These are phyloP conservation scores for Albizia julibrissin DNA, from an alignment of 306 rosid species.

Conservation along the genomic window DNA sequence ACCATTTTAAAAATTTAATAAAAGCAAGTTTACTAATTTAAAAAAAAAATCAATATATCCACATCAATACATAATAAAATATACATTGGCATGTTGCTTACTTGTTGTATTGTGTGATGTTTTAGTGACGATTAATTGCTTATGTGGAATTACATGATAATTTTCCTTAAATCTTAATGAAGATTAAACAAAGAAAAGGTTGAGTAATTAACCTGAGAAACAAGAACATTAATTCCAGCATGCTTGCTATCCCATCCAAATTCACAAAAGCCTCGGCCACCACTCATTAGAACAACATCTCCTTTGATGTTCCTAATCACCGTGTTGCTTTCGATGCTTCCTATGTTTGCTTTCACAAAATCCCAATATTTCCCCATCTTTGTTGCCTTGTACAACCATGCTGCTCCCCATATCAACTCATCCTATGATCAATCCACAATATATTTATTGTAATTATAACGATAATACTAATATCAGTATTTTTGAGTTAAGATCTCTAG, in stretches of 20 bases:
- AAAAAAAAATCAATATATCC: background rate
- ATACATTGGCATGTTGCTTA: no score
- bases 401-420: slow-evolving; percentile 60
- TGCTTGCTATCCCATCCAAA: slow-evolving; percentile 61
- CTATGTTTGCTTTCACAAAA: slow-evolving; percentile 33
- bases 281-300: background rate
- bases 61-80: background rate
- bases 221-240: slow-evolving; percentile 60
- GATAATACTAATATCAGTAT: background rate
- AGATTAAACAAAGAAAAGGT: no score
- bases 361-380: slow-evolving; percentile 16
- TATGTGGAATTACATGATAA: no score
- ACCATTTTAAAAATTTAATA: background rate
- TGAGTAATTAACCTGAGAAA: slow-evolving; percentile 34
- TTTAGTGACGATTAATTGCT: no score
- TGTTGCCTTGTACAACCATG: slow-evolving; percentile 55
- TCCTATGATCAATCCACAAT: slow-evolving; percentile 31
- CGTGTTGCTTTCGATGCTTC: background rate
- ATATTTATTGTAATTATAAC: no score
- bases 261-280: slow-evolving; percentile 2
- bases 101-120: no score
- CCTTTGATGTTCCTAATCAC: background rate
- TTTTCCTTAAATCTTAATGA: no score
- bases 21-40: background rate
- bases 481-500: background rate